Conservation (phyloP, 768 basidiomycete genomes). For the Kwoniella heveanensis region DNA sequence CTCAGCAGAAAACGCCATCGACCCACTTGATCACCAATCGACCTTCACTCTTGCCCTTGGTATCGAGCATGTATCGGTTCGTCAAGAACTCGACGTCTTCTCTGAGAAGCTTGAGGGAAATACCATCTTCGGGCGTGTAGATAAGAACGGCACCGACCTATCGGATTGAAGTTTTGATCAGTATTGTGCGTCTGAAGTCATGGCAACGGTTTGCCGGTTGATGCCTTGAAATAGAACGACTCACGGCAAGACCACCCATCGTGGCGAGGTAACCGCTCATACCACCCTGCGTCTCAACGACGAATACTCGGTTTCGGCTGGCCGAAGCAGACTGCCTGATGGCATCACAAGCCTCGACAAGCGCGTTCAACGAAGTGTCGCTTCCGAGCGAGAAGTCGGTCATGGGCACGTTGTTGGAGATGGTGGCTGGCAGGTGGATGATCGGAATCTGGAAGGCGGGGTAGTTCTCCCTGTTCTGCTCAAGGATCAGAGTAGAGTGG, state of each 20-base stretch:
- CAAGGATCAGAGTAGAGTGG: constrained; percentile 72
- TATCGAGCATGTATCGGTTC: constrained; percentile 79
- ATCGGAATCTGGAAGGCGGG: constrained; percentile 94
- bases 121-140: constrained; percentile 90
- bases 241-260: constrained; percentile 90
- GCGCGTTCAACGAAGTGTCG: constrained; percentile 95
- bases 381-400: constrained; percentile 94
- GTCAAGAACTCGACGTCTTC: constrained; percentile 86
- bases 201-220: no score
- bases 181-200: not conserved
- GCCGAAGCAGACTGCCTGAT: constrained; percentile 99
- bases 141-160: constrained; percentile 89
- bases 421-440: constrained; percentile 91
- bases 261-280: constrained; percentile 94
- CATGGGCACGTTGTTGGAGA: constrained; percentile 97
- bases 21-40: constrained; percentile 85
- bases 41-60: constrained; percentile 86
- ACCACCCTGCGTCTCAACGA: constrained; percentile 97
- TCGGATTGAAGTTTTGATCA: not conserved
- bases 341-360: constrained; percentile 95
- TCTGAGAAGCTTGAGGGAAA: constrained; percentile 76
- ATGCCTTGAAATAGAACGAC: no score
- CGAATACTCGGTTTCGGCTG: constrained; percentile 92
- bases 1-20: not conserved
- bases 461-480: constrained; percentile 77